These are phyloP conservation scores for Backusella morwellensis DNA, from an alignment of 192 early-diverging fungal species.

Conservation along the genomic window DNA sequence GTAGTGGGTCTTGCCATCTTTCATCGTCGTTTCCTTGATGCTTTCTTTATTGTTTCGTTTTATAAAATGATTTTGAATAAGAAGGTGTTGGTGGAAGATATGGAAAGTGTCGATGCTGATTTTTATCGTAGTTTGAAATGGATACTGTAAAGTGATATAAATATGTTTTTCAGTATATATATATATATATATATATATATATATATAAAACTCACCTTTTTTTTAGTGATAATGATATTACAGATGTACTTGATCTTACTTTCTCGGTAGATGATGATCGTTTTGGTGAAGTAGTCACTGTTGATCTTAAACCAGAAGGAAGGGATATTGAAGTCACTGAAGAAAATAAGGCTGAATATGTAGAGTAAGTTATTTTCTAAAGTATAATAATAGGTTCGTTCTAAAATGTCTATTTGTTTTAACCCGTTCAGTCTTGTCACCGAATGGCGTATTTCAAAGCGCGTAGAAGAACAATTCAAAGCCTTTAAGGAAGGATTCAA, in stretches of 20 bases:
- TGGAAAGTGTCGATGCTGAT: conserved; percentile 95
- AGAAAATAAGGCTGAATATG: conserved; percentile 96
- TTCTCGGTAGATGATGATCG: conserved; percentile 91
- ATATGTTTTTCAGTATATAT: neutral
- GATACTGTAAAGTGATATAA: conserved; percentile 68
- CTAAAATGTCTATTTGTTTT: too few species aligned
- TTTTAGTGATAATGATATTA: conserved; percentile 80
- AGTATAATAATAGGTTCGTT: neutral
- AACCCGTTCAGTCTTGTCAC: conserved; percentile 55
- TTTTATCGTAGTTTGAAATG: conserved; percentile 89
- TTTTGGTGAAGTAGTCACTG: conserved; percentile 85
- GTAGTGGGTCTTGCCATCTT: conserved; percentile 94
- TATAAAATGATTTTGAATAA: conserved; percentile 97
- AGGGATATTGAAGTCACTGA: conserved; percentile 88
- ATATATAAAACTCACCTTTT: neutral
- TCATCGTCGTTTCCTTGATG: conserved; percentile 95
- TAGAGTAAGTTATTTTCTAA: conserved; percentile 50
- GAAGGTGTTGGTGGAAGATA: conserved; percentile 84
- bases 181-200: too few species aligned
- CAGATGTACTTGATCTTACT: conserved; percentile 81
- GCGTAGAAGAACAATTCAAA: conserved; percentile 95
- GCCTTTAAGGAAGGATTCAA: conserved; percentile 94
- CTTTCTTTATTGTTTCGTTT: conserved; percentile 96
- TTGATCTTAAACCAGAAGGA: conserved; percentile 89
- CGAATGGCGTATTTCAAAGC: conserved; percentile 85